Conservation (phyloP, 805 yeast species). For the Brettanomyces naardenensis region DNA sequence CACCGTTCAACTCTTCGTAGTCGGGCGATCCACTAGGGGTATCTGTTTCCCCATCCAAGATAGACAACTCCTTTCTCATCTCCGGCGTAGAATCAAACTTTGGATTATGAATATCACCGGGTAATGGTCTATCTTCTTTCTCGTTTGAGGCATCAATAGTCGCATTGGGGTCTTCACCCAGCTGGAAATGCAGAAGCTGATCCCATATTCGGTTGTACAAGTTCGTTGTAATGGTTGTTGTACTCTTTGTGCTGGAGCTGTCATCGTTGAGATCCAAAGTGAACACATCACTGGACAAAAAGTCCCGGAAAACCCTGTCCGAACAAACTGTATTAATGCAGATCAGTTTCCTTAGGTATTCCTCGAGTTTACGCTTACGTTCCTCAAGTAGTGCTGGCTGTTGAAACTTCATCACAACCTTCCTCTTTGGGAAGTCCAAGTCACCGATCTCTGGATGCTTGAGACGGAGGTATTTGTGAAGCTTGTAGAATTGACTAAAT, state of each 20-base stretch:
- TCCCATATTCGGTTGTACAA: constrained; percentile 25
- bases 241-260: constrained; percentile 8
- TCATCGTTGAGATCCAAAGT: constrained; percentile 12
- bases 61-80: constrained; percentile 47
- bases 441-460: constrained; percentile 42
- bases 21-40: constrained; percentile 9
- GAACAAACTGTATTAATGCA: constrained; percentile 63
- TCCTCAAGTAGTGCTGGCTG: constrained; percentile 54
- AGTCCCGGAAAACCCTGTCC: constrained; percentile 63
- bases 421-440: constrained; percentile 51
- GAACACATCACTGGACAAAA: constrained; percentile 67
- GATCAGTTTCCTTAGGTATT: constrained; percentile 51
- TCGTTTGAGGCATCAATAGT: too few species aligned
- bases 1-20: constrained; percentile 27
- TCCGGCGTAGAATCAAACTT: constrained; percentile 19
- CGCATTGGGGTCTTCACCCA: neutral
- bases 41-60: constrained; percentile 34
- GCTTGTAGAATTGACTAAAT: constrained; percentile 71
- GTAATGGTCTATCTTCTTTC: neutral
- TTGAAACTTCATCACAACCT: constrained; percentile 67
- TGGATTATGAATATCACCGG: neutral
- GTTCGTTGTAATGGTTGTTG: constrained; percentile 16
- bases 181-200: constrained; percentile 10
- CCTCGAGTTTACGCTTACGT: constrained; percentile 53
- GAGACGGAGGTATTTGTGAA: constrained; percentile 55